phyloP scores from a whole-genome alignment of 495 filamentous ascomycete species.

The Ascodesmis nigricans region DNA sequence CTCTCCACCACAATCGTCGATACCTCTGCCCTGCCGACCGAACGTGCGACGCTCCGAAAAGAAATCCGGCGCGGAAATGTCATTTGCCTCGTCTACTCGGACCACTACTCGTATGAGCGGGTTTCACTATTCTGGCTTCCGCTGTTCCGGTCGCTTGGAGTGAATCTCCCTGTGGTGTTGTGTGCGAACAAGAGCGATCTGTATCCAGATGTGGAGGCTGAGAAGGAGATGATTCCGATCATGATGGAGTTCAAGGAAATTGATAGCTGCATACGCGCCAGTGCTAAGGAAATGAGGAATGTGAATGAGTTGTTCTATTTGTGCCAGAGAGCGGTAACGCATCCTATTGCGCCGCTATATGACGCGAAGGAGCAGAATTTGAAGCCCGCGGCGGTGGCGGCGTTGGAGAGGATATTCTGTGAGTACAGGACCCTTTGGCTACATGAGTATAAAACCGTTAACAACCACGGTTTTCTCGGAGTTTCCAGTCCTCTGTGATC shows the following conservation, averaged over 20 bases:
- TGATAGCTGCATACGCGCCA: slow-evolving; percentile 87
- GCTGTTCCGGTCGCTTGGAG: slow-evolving; percentile 84
- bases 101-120: slow-evolving; percentile 86
- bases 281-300: slow-evolving; percentile 83
- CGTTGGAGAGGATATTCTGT: slow-evolving; percentile 77
- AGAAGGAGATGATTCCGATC: slow-evolving; percentile 94
- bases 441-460: too few relatives aligned
- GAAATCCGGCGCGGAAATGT: slow-evolving; percentile 94
- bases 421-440: slow-evolving; percentile 3
- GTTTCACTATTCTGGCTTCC: slow-evolving; percentile 82
- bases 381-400: slow-evolving; percentile 70
- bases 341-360: slow-evolving; percentile 87
- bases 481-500: slow-evolving; percentile 46
- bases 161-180: slow-evolving; percentile 76
- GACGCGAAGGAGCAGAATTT: slow-evolving; percentile 75
- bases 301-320: slow-evolving; percentile 62
- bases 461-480: too few relatives aligned
- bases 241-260: slow-evolving; percentile 99
- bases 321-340: slow-evolving; percentile 95
- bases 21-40: slow-evolving; percentile 85
- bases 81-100: slow-evolving; percentile 90
- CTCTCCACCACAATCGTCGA: slow-evolving; percentile 91
- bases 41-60: slow-evolving; percentile 64
- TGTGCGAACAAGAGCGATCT: slow-evolving; percentile 95
- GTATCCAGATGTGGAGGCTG: slow-evolving; percentile 46